A percentile compares a stretch with the other conserved stretches of the same genome.
These are phyloP conservation scores for Metrosideros polymorpha DNA, from an alignment of 441 rosid genomes.

Conservation along the genomic window DNA sequence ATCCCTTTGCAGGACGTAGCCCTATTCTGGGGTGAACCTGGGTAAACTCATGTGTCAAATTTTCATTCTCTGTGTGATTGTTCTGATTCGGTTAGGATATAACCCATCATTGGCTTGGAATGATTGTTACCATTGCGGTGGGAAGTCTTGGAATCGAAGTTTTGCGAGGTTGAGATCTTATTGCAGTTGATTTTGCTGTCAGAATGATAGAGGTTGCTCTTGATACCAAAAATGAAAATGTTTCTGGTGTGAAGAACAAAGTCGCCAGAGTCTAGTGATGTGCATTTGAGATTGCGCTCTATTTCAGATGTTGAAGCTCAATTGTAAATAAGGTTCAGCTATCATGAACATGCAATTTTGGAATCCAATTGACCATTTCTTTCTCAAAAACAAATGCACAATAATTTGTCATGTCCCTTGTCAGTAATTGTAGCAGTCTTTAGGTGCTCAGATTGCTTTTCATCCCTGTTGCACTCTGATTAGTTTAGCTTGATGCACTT, in stretches of 20 bases:
- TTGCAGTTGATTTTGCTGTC: neutral
- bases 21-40: too few species aligned
- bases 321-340: accelerated
- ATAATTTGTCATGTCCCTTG: neutral
- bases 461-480: neutral
- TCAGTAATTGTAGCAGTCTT: neutral
- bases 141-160: neutral
- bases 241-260: neutral
- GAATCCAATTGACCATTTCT: neutral
- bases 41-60: too few species aligned
- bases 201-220: neutral
- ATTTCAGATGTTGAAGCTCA: neutral
- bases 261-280: neutral
- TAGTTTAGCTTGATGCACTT: too few species aligned
- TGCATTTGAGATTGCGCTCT: neutral
- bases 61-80: too few species aligned
- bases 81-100: too few species aligned
- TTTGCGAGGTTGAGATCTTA: neutral
- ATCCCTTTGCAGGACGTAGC: too few species aligned
- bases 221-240: neutral
- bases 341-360: neutral
- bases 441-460: neutral
- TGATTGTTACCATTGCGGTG: accelerated
- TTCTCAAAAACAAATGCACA: neutral
- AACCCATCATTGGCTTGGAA: too few species aligned